A percentile compares a stretch with the other conserved stretches of the same genome.
Evolutionary conservation across 2,329 filamentous ascomycete genomes (phyloP).

Genomic region (Fonsecaea erecta): DNA sequence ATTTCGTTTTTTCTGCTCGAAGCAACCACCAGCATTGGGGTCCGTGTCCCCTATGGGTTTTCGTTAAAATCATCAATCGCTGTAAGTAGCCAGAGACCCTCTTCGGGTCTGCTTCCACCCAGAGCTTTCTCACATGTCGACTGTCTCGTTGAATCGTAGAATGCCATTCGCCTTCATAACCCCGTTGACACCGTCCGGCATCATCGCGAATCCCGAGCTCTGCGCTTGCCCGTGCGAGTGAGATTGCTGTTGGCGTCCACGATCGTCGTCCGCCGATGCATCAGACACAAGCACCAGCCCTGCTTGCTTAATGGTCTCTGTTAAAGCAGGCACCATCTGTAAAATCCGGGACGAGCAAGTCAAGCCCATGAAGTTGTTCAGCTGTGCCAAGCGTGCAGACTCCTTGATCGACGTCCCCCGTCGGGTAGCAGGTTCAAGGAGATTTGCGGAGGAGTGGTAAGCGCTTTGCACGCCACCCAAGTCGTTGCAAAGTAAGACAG

Average conservation of each 20-base stretch:
- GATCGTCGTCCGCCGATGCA: constrained; percentile 65
- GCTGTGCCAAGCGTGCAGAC: constrained; percentile 86
- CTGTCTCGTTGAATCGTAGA: constrained; percentile 88
- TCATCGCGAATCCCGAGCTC: constrained; percentile 56
- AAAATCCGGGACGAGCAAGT: constrained; percentile 86
- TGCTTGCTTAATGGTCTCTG: constrained; percentile 92
- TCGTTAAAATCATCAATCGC: background rate
- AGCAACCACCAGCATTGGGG: background rate
- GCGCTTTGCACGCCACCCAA: constrained; percentile 65
- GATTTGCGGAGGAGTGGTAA: constrained; percentile 45
- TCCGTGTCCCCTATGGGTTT: background rate
- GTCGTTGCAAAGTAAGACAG: constrained; percentile 93
- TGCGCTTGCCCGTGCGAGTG: background rate
- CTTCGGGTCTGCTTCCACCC: background rate
- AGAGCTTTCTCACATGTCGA: constrained; percentile 65
- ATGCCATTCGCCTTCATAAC: constrained; percentile 84
- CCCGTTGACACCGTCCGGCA: constrained; percentile 85
- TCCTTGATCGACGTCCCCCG: constrained; percentile 83
- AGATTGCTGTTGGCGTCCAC: constrained; percentile 29
- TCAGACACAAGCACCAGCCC: constrained; percentile 91
- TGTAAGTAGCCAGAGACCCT: background rate
- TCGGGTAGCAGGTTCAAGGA: constrained; percentile 17
- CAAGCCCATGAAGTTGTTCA: constrained; percentile 97
- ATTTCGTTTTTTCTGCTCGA: background rate
- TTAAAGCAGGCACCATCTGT: constrained; percentile 88